phyloP scores from a whole-genome alignment of 176 grass and related monocot genomes.

The Oryza longistaminata region DNA sequence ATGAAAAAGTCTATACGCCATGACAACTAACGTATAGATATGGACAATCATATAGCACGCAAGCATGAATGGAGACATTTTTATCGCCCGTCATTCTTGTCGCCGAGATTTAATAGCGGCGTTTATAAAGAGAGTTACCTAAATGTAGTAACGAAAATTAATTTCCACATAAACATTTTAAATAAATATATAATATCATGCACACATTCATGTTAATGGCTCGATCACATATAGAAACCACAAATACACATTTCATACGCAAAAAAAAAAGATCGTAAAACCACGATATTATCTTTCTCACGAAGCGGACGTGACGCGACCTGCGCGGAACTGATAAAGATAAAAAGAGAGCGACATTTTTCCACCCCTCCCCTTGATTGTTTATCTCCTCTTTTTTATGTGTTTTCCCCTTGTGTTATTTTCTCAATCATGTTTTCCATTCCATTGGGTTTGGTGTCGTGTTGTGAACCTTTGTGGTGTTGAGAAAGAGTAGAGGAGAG shows the following conservation, averaged over 20 bases:
- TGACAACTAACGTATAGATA: neutral
- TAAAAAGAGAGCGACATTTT: neutral
- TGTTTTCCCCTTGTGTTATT: neutral
- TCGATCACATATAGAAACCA: fast-evolving
- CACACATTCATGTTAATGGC: neutral
- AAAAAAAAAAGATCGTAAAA: neutral
- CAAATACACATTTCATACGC: fast-evolving
- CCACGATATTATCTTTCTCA: neutral
- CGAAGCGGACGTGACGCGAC: conserved; percentile 26
- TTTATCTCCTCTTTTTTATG: neutral
- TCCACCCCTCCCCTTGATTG: neutral
- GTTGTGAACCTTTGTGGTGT: conserved; percentile 5
- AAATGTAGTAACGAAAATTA: neutral
- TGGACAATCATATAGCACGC: neutral
- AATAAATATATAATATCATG: neutral
- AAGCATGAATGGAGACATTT: neutral
- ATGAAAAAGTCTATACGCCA: neutral
- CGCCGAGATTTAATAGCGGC: neutral
- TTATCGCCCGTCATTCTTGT: neutral
- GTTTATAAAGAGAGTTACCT: neutral
- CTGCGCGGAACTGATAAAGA: conserved; percentile 11
- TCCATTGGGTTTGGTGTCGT: neutral
- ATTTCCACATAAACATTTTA: neutral
- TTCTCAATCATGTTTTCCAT: neutral
- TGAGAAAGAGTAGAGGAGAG: neutral